Percentiles rank a stretch among this genome's conserved stretches.
Evolutionary conservation across 2,329 filamentous ascomycete species (phyloP).

Genomic region (Hypoxylon sp.): DNA sequence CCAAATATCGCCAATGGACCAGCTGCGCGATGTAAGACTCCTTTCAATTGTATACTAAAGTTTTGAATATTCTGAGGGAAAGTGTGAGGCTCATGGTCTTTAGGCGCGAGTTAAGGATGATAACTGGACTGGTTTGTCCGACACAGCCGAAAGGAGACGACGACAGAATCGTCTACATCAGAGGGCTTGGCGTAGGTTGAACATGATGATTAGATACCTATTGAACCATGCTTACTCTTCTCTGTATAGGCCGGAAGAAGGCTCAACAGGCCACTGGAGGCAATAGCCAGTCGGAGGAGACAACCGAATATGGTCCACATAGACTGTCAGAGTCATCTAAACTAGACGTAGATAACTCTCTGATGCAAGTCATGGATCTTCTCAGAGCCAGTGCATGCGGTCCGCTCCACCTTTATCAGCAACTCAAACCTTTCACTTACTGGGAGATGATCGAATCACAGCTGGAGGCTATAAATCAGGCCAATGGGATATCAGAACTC

Average conservation of each 20-base stretch:
- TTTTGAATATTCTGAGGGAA: background rate
- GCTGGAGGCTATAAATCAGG: conserved; percentile 13
- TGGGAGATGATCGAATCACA: conserved; percentile 44
- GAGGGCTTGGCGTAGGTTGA: conserved; percentile 54
- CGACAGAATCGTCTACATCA: conserved; percentile 57
- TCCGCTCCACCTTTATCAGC: conserved; percentile 7
- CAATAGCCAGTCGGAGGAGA: background rate
- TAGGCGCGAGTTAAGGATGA: conserved; percentile 51
- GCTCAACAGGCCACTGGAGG: conserved; percentile 1
- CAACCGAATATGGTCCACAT: background rate
- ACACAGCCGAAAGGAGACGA: conserved; percentile 53
- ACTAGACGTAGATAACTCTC: conserved; percentile 1
- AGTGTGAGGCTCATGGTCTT: conserved; percentile 6
- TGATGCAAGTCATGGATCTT: conserved; percentile 22
- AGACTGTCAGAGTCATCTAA: background rate
- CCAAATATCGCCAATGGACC: conserved; percentile 36
- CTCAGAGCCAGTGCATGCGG: conserved; percentile 8
- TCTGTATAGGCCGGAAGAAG: conserved; percentile 12
- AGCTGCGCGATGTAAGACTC: conserved; percentile 44
- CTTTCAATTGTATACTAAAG: background rate
- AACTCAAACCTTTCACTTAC: conserved; percentile 44
- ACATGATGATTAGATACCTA: background rate
- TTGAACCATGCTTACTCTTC: background rate
- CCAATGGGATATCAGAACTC: background rate
- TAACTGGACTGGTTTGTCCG: conserved; percentile 56